Percentiles rank a stretch among this genome's conserved stretches.
Evolutionary conservation across 2,329 filamentous ascomycete genomes (phyloP).

Genomic region (Lecanosticta acicola): DNA sequence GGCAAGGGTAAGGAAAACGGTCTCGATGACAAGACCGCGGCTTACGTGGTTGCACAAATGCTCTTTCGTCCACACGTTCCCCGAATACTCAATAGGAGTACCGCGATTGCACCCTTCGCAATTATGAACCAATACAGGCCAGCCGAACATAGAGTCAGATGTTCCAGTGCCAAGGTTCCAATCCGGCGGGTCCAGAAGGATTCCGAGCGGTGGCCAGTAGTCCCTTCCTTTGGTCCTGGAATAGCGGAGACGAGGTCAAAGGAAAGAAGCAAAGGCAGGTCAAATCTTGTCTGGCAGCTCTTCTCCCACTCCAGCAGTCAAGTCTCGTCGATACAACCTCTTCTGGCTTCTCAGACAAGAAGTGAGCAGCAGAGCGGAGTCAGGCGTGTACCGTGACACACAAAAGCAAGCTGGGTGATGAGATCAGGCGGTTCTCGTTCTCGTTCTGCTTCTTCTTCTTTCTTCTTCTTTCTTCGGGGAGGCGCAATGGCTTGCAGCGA

Average conservation of each 20-base stretch:
- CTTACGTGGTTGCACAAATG: constrained; percentile 45
- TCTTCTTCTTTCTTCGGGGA: background rate
- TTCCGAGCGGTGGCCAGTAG: constrained; percentile 2
- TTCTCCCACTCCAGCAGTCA: constrained; percentile 12
- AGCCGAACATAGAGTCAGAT: constrained; percentile 19
- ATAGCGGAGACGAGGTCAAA: constrained; percentile 8
- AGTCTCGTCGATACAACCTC: constrained; percentile 23
- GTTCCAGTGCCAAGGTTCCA: constrained; percentile 4
- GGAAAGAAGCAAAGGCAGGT: constrained; percentile 14
- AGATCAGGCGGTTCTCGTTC: background rate
- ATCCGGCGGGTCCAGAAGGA: background rate
- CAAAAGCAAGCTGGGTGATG: constrained; percentile 3
- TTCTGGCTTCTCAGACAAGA: constrained; percentile 24
- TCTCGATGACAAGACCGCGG: constrained; percentile 21
- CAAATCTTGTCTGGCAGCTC: constrained; percentile 9
- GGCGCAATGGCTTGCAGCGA: constrained; percentile 4
- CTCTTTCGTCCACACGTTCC: constrained; percentile 41
- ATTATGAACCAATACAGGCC: constrained; percentile 29
- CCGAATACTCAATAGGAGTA: constrained; percentile 37
- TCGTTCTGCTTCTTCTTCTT: constrained; percentile 6
- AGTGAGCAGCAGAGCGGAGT: constrained; percentile 7
- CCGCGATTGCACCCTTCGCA: constrained; percentile 29
- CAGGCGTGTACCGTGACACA: background rate
- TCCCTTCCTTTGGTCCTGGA: constrained; percentile 5
- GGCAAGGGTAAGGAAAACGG: constrained; percentile 9